Evolutionary conservation across 306 rosid genomes (phyloP), one percentile per base, ranked within the genome.

Genomic region (Cucurbita argyrosperma): DNA sequence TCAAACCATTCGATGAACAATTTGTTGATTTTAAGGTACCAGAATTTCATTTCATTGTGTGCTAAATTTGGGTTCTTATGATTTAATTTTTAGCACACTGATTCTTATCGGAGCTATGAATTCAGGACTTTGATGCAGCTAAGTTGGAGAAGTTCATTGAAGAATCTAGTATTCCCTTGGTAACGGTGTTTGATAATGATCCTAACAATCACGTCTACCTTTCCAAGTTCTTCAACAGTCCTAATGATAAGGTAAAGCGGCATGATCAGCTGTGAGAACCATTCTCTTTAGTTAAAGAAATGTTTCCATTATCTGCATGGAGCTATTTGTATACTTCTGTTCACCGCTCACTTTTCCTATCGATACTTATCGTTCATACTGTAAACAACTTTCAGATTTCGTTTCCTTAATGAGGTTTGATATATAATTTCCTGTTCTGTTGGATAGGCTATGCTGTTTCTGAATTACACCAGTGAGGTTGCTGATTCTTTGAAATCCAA

Each of bases 1-100:
- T 95, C 82, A 95, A 95, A 89, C 96, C 99, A 75, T 95, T 95
- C 46, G 99, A 95, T 7, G 99, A 95, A 63, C 96, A 81, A 63
- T 79, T 82, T 85, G 96, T 85, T 74, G 96, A 95, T 77, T 85
- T 12, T 76, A 59, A 89, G 97, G 99, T 95, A 84, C 42, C 76
- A 38, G 21, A 59, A 3, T 70, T 14, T 75, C 15, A 8, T 30
- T 30, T 26, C 21, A 6, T 37, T 70, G 23, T 30, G 57, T 49
- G 15, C 58, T 50, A 35, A 19, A 30, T 49, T 49, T 69, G 10
- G 42, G 8, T 49, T 69, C 55, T 45, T 69, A 21, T 49, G 23
- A 47, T 69, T 49, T 49, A 30, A 14, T 70, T 50, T 47, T 47
- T 45, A 47, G 11, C 59, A 7, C 16, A 19, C 45, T 14, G 49